Base-by-base conservation (phyloP, 2,329 filamentous ascomycete species). In the Phyllosticta capitalensis region DNA sequence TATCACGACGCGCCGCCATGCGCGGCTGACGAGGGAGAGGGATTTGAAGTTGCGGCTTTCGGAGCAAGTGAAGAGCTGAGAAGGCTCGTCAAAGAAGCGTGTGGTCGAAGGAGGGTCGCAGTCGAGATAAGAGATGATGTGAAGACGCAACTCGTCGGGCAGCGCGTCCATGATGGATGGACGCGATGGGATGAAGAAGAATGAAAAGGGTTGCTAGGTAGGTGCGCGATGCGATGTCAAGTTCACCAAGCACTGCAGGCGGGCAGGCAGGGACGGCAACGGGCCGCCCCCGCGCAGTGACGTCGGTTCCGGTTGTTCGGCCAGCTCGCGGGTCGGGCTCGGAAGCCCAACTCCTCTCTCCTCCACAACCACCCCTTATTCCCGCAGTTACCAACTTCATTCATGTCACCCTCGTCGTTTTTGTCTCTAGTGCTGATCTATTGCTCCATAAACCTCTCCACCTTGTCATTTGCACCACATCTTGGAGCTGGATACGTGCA, bases 121-220 rank as follows among this genome's bases (percentile, higher is more conserved):
- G n/a, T 69, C 67, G 12, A 74, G 66, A 24, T 72, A 64, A 1
- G 63, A 64, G 3, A 69, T 65, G 33, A 74, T 70, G 17, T 71
- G 67, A n/a, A 71, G 64, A 0, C 71, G 60, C 1, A 74, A 63
- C 61, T 74, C 72, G 56, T 71, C 70, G 22, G 72, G 71, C 2
- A 74, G 66, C 1, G 63, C 59, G 45, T 69, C 62, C 64, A 72
- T 68, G 38, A 21, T 61, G 49, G 53, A 54, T 33, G n/a, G 38
- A 26, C 24, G 38, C 14, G 20, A 48, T 38, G 55, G n/a, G 21
- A 4, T 14, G 54, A 5, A 4, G n/a, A 20, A 24, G 14, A 45
- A 17, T 58, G 56, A 20, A 45, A 28, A 26, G n/a, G 14, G 55
- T 26, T 38, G 50, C 20, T 22, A 28, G 26, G 17, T 22, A 21